Evolutionary conservation across 2,329 filamentous ascomycete genomes (phyloP).

Genomic region (Tolypocladium paradoxum): DNA sequence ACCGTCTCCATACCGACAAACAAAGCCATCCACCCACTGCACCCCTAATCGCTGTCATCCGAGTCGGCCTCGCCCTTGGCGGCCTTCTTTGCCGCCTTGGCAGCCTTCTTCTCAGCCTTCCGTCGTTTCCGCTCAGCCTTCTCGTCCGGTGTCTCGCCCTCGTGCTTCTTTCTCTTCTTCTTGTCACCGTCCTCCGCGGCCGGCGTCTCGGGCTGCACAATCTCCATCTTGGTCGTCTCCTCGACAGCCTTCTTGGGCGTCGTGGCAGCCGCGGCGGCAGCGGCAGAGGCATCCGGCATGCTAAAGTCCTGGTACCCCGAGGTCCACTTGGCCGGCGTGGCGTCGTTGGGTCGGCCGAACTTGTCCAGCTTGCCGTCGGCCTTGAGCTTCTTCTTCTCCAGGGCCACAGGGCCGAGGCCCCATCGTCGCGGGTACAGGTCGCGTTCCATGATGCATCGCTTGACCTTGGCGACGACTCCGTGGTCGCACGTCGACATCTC

Average conservation of each 20-base stretch:
- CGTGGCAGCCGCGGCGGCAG: slow-evolving; percentile 31
- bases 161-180: slow-evolving; percentile 72
- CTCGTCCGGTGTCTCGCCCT: slow-evolving; percentile 63
- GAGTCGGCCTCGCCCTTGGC: slow-evolving; percentile 39
- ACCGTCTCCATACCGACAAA: slow-evolving; percentile 10
- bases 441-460: slow-evolving; percentile 99
- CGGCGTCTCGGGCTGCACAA: slow-evolving; percentile 23
- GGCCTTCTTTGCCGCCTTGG: slow-evolving; percentile 45
- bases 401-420: slow-evolving; percentile 86
- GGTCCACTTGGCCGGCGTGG: slow-evolving; percentile 89
- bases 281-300: slow-evolving; percentile 36
- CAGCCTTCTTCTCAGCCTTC: slow-evolving; percentile 50
- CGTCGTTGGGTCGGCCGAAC: slow-evolving; percentile 85
- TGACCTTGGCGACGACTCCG: slow-evolving; percentile 96
- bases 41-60: slow-evolving; percentile 19
- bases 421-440: slow-evolving; percentile 94
- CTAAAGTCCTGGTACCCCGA: slow-evolving; percentile 85
- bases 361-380: slow-evolving; percentile 96
- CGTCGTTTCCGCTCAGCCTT: slow-evolving; percentile 50
- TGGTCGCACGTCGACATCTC: slow-evolving; percentile 96
- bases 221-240: slow-evolving; percentile 25
- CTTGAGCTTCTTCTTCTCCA: slow-evolving; percentile 99
- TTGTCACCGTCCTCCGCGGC: slow-evolving; percentile 42
- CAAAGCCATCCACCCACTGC: neutral
- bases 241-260: slow-evolving; percentile 25